Base-by-base conservation (phyloP, 208 protist genomes). In the Crithidia expoeki region DNA sequence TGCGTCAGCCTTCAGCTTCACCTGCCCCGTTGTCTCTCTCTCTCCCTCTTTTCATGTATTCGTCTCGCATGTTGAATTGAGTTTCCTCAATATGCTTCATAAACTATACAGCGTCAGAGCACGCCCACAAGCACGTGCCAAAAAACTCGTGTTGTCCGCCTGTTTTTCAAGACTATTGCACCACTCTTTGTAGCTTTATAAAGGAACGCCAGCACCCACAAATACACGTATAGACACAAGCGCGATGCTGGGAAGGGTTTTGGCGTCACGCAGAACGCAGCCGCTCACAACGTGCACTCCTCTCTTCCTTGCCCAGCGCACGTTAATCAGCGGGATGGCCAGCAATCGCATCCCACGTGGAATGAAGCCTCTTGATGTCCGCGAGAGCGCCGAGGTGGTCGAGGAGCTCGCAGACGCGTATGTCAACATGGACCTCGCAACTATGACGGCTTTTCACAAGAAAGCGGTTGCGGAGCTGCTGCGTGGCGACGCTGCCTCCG, bases 321-420 rank as follows among this genome's bases (percentile, higher is more conserved):
- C 55, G 21, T 70, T 90, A 21, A 76, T 75, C 32, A 60, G 72
- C 40, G 79, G 79, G 12, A 73, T 84, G 52, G 58, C 79, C 23
- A 88, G 79, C 69, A 55, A 28, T 25, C 72, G 63, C 44, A 76
- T 81, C 12, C 88, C 88, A 23, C 78, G 82, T 23, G 83, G 84
- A 16, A 89, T 90, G 81, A 23, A 40, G 0, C 61, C 50, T 1
- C 76, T 93, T 23, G 30, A 62, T 6, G 32, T 90, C 17, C 82
- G 68, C 4, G 75, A 83, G 23, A 89, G 80, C 53, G 74, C 61
- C n/a, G 67, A 74, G 4, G 79, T 81, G 10, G 36, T 93, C 25
- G 88, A 93, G 68, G 63, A 76, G 42, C 75, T 93, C 46, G 88
- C 88, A 16, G 80, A 88, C 21, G 83, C 76, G 14, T 90, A 90